Base-by-base conservation (phyloP, 441 rosid species). In the Omphalea diandra region DNA sequence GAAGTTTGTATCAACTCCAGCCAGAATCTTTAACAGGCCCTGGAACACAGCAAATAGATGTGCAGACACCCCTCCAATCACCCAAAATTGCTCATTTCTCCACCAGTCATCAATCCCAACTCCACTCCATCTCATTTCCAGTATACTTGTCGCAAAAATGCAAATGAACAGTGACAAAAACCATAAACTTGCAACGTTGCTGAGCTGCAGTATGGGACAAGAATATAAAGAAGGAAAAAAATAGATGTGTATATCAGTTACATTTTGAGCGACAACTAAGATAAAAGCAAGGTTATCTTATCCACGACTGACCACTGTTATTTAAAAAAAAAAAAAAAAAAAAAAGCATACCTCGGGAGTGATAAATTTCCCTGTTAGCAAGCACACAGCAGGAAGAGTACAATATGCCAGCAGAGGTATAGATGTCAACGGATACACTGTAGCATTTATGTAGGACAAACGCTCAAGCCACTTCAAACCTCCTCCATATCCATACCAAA, bases 21-120 rank as follows among this genome's bases (percentile, higher is more conserved):
- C 98, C 66, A 91, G 83, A 74, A 94, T 78, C 83, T 94, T 94
- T 53, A 88, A 75, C 31, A 88, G 85, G 66, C 97, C 97, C 81
- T 88, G 97, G 46, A 91, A 81, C 46, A 91, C 97, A 0, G 98
- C 97, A 32, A 94, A 88, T 46, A 94, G 90, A 79, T 94, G 97
- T 54, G 97, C 98, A 31, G 97, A 94, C 69, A 94, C 80, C 50
- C 98, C 97, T 63, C 98, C 98, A 49, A 94, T 94, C 73, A 94
- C 97, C 92, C 97, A 91, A 74, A 91, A 94, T 74, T 94, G 98
- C 79, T 94, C 97, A 33, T 94, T 94, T 80, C 98, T 90, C 97
- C 98, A 94, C 97, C 95, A 94, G 75, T 94, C 97, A 72, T 94
- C 97, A 5, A 94, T 91, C 88, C 97, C 88, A 52, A 94, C 97